phyloP scores from a whole-genome alignment of 2,329 filamentous ascomycete genomes.

The Arthrocladium fulminans region DNA sequence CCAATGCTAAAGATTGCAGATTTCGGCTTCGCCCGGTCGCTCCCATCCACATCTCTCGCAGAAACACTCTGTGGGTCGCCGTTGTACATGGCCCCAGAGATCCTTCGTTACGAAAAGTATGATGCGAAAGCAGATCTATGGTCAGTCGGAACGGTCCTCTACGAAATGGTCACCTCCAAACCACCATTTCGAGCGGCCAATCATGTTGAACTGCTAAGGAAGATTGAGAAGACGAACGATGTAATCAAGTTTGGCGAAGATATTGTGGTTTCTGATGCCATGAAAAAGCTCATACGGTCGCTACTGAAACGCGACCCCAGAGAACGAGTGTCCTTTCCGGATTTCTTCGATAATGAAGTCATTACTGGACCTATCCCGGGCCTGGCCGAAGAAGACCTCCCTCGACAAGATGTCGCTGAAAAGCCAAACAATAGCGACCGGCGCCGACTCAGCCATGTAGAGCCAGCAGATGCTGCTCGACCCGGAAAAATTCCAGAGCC shows the following conservation, averaged over 20 bases:
- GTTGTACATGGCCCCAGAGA: conserved; percentile 97
- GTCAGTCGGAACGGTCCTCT: conserved; percentile 93
- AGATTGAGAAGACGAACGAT: conserved; percentile 84
- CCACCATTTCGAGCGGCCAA: conserved; percentile 89
- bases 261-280: conserved; percentile 58
- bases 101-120: conserved; percentile 92
- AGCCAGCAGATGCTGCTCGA: conserved; percentile 15
- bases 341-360: conserved; percentile 70
- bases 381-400: conserved; percentile 66
- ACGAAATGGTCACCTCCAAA: conserved; percentile 86
- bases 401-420: conserved; percentile 20
- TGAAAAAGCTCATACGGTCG: conserved; percentile 71
- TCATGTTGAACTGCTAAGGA: conserved; percentile 85
- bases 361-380: conserved; percentile 70
- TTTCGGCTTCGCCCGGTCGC: conserved; percentile 92
- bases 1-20: conserved; percentile 97
- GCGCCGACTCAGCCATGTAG: conserved; percentile 16
- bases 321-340: conserved; percentile 75
- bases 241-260: conserved; percentile 73
- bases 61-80: conserved; percentile 96
- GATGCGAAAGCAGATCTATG: conserved; percentile 94
- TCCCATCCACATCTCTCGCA: conserved; percentile 82
- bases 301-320: conserved; percentile 79
- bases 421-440: conserved; percentile 11
- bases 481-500: conserved; percentile 17